Evolutionary conservation across 2,329 filamentous ascomycete genomes (phyloP).

Genomic region (Parafenestella ontariensis): DNA sequence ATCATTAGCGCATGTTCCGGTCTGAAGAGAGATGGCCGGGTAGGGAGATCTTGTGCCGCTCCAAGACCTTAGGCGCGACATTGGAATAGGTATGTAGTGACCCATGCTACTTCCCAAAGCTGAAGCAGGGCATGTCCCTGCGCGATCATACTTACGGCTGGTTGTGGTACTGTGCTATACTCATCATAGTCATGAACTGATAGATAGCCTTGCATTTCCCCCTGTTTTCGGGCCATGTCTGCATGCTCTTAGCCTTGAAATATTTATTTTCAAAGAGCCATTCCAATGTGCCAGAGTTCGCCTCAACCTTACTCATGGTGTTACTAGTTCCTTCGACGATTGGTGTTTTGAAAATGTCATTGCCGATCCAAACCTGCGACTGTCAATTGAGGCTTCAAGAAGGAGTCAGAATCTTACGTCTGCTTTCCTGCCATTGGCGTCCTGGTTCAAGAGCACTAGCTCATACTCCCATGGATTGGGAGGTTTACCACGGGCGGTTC

Average conservation of each 20-base stretch:
- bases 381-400: background rate
- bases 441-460: conserved; percentile 2
- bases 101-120: background rate
- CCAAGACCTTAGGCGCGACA: background rate
- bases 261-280: conserved; percentile 5
- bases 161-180: conserved; percentile 4
- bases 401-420: background rate
- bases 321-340: background rate
- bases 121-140: background rate
- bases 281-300: conserved; percentile 2
- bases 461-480: conserved; percentile 11
- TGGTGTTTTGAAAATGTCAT: background rate
- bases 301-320: conserved; percentile 1
- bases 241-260: background rate
- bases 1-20: background rate
- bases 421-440: conserved; percentile 5
- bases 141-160: conserved; percentile 1
- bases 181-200: conserved; percentile 5
- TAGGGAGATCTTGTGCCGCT: background rate
- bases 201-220: conserved; percentile 10
- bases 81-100: background rate
- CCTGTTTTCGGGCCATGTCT: conserved; percentile 5
- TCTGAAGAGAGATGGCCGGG: background rate
- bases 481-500: background rate
- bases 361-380: conserved; percentile 1